Percentiles rank a stretch among this genome's conserved stretches.
Conservation (phyloP, 306 rosid species). For the Notholithocarpus densiflorus region DNA sequence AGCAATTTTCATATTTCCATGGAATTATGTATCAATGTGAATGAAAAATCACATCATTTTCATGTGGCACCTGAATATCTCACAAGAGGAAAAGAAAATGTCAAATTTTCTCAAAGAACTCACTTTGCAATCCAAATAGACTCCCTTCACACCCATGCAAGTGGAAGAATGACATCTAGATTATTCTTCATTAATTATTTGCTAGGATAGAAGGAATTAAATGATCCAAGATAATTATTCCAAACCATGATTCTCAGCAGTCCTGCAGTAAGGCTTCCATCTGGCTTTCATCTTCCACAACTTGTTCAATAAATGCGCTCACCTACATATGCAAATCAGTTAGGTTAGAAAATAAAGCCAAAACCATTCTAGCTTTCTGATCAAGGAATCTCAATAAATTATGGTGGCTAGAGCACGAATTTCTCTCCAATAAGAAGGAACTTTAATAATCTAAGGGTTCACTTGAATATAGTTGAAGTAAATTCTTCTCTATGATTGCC, state of each 20-base stretch:
- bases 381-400: background rate
- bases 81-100: conserved; percentile 10
- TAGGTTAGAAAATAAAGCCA: conserved; percentile 6
- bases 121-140: conserved; percentile 14
- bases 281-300: conserved; percentile 89
- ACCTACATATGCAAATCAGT: conserved; percentile 49
- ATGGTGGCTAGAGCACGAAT: background rate
- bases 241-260: conserved; percentile 81
- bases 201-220: conserved; percentile 50
- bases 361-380: background rate
- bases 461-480: background rate
- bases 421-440: background rate
- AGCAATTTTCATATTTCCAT: background rate
- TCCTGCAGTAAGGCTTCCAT: conserved; percentile 68
- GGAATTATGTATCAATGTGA: background rate
- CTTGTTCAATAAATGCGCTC: conserved; percentile 72
- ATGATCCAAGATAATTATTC: conserved; percentile 46
- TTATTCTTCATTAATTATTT: conserved; percentile 56
- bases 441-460: background rate
- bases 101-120: background rate
- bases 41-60: background rate
- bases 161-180: conserved; percentile 55
- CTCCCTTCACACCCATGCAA: conserved; percentile 23
- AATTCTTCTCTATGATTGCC: background rate
- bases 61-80: background rate